Conservation (phyloP, 2,329 filamentous ascomycete species). For the Pestalotiopsis sp. region DNA sequence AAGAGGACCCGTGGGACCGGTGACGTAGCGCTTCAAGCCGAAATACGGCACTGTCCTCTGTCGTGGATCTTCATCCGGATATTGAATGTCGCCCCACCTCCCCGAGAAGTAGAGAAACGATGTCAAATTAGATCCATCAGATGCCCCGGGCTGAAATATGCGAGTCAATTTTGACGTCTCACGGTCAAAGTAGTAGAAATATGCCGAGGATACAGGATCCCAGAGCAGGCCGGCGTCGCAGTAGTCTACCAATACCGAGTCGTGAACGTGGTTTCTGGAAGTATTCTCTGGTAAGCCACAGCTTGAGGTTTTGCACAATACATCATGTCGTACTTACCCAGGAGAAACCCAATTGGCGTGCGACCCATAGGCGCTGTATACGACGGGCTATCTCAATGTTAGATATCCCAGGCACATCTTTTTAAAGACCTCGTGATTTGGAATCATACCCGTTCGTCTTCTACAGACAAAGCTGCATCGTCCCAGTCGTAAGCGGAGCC, state of each 20-base stretch:
- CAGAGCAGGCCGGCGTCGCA: neutral
- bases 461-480: neutral
- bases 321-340: neutral
- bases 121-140: neutral
- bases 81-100: conserved; percentile 4
- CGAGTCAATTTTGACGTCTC: neutral
- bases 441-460: neutral
- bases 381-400: neutral
- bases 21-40: conserved; percentile 1
- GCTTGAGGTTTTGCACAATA: neutral
- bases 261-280: conserved; percentile 1
- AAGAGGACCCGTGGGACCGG: conserved; percentile 2
- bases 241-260: neutral
- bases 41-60: conserved; percentile 7
- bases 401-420: neutral
- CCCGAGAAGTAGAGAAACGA: conserved; percentile 2
- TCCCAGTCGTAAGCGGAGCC: conserved; percentile 9
- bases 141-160: neutral
- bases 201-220: conserved; percentile 7
- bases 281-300: neutral
- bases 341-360: neutral
- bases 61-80: neutral
- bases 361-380: conserved; percentile 9
- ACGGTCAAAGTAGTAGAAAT: neutral
- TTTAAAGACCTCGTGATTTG: neutral